Conservation (phyloP, 768 basidiomycete species). For the Daedaleopsis nitida region DNA sequence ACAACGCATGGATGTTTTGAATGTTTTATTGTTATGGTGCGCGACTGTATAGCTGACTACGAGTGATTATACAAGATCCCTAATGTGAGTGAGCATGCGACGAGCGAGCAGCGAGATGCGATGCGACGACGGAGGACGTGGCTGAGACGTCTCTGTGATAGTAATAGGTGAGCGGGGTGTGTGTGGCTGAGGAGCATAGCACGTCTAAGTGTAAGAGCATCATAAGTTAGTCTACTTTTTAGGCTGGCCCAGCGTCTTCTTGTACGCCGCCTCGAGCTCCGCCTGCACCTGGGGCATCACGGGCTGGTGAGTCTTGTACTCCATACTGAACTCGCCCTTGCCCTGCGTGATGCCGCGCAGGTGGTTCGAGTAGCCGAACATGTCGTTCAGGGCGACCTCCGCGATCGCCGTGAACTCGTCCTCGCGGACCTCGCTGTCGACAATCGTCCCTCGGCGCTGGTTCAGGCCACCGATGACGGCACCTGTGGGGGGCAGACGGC, state of each 20-base stretch:
- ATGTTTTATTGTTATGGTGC: constrained; percentile 3
- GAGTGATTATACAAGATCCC: constrained; percentile 11
- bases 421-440: constrained; percentile 95
- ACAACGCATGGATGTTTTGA: neutral
- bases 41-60: neutral
- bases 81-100: constrained; percentile 1
- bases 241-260: constrained; percentile 67
- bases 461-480: constrained; percentile 94
- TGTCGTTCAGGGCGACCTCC: constrained; percentile 94
- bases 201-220: neutral
- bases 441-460: constrained; percentile 87
- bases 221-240: constrained; percentile 59
- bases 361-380: constrained; percentile 97
- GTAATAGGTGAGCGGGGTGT: neutral
- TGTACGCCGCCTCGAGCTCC: constrained; percentile 86
- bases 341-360: constrained; percentile 94
- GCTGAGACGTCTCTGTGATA: neutral
- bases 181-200: neutral
- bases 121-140: neutral
- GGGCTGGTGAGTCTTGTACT: constrained; percentile 80
- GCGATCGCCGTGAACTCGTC: constrained; percentile 93
- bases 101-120: neutral
- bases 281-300: constrained; percentile 86
- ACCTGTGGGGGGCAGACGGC: constrained; percentile 42
- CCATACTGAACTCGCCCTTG: constrained; percentile 88